Percentiles rank a stretch among this genome's conserved stretches.
phyloP scores from a whole-genome alignment of 2,329 filamentous ascomycete species.

The Phaeosphaeriaceae sp. region DNA sequence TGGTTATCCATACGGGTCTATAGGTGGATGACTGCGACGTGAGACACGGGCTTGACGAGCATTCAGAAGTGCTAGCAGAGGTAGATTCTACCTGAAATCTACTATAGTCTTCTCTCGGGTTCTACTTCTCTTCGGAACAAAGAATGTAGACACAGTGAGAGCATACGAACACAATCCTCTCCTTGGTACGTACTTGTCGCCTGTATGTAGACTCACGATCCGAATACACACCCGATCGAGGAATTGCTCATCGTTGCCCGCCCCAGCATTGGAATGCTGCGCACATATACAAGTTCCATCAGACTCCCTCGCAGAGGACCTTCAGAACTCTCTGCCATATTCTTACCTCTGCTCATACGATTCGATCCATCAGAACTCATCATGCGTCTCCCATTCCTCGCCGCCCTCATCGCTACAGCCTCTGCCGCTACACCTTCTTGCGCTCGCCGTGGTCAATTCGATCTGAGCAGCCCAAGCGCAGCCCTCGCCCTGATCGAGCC shows the following conservation, averaged over 20 bases:
- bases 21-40: constrained; percentile 13
- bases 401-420: background rate
- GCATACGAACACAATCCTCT: background rate
- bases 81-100: background rate
- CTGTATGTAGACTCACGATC: background rate
- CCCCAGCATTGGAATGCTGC: background rate
- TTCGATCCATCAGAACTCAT: background rate
- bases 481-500: background rate
- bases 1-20: constrained; percentile 9
- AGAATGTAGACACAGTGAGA: background rate
- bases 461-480: background rate
- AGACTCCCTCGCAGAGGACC: background rate
- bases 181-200: background rate
- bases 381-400: background rate
- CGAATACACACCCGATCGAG: background rate
- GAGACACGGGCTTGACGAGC: constrained; percentile 10
- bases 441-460: background rate
- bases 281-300: background rate
- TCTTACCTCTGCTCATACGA: background rate
- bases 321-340: background rate
- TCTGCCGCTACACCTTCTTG: background rate
- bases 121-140: background rate
- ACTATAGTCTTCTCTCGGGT: background rate
- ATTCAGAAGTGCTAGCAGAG: background rate
- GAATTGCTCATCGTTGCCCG: background rate